Base-by-base conservation (phyloP, 2,329 filamentous ascomycete species). In the Stachybotrys elegans region DNA sequence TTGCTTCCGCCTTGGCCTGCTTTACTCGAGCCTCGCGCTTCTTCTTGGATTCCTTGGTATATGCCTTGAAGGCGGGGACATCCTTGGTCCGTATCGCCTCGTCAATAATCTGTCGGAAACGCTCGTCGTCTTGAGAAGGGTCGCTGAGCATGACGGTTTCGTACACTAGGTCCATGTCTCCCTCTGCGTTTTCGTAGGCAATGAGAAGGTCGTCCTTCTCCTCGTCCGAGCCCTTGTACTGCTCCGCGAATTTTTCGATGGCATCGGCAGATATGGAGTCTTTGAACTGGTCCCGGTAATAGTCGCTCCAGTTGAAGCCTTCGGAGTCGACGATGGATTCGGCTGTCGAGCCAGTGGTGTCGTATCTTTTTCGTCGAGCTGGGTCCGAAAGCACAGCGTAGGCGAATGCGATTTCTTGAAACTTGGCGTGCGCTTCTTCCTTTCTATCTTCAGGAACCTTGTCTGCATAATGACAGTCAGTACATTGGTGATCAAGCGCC, bases 311-410 rank as follows among this genome's bases (percentile, higher is more conserved):
- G 71, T 88, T 80, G 69, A 97, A 98, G 43, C 84, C 86, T 47
- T 88, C 83, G 4, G 79, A 77, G 60, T 89, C 85, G 23, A 84
- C 77, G 19, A 95, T 79, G 8, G 82, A 84, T 60, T 96, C 91
- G 11, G 87, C 81, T 1, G 91, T 97, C 44, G 86, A 93, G 43
- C 93, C 93, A 0, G 92, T 97, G 43, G 78, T 75, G 61, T 98
- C 92, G 70, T 95, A 98, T 47, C 88, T 86, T 55, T 83, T 82
- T 53, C 93, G 86, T 43, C 93, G 82, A 17, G 76, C 74, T 19
- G 85, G 75, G 55, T 96, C 88, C 23, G 88, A 95, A 27, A 98
- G 86, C 40, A 98, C 80, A 25, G 90, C 92, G 60, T 97, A 95
- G 42, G 93, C 92, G 58, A 96, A 92, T 20, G 92, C 92, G 54